Evolutionary conservation across 2,329 filamentous ascomycete genomes (phyloP).

Genomic region (Calonectria hawksworthii): DNA sequence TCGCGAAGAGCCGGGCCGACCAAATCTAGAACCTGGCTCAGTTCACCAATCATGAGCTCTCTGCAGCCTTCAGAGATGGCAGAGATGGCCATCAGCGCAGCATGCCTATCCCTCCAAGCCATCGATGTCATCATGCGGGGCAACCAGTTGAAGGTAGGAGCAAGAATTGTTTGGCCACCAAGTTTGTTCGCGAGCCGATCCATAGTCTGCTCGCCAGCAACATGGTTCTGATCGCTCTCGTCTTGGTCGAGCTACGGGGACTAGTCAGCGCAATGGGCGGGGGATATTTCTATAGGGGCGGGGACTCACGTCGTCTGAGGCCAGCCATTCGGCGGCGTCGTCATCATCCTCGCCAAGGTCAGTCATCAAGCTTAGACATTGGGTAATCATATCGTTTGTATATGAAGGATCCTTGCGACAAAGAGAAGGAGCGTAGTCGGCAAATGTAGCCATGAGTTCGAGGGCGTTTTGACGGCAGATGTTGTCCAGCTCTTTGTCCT

Average conservation of each 20-base stretch:
- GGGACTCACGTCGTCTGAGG: constrained; percentile 84
- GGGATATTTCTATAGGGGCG: background rate
- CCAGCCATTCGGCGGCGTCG: constrained; percentile 93
- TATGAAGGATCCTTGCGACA: constrained; percentile 95
- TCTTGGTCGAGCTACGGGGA: constrained; percentile 82
- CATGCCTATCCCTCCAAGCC: constrained; percentile 95
- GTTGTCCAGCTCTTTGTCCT: constrained; percentile 94
- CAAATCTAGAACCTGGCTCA: constrained; percentile 93
- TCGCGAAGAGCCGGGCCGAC: constrained; percentile 94
- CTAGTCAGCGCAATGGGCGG: background rate
- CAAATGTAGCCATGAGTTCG: constrained; percentile 98
- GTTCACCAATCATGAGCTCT: constrained; percentile 94
- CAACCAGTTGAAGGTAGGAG: constrained; percentile 96
- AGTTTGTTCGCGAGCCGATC: constrained; percentile 97
- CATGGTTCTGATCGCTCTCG: constrained; percentile 96
- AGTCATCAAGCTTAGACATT: constrained; percentile 98
- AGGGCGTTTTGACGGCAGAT: constrained; percentile 93
- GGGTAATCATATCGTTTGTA: constrained; percentile 96
- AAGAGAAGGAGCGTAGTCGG: constrained; percentile 93
- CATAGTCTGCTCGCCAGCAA: constrained; percentile 98
- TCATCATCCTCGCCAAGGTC: constrained; percentile 96
- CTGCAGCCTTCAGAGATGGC: constrained; percentile 98
- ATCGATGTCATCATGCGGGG: constrained; percentile 97
- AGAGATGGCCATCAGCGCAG: constrained; percentile 97
- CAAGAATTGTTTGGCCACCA: constrained; percentile 91